These are phyloP conservation scores for Crotalaria pallida DNA, from an alignment of 306 rosid species.

Conservation along the genomic window DNA sequence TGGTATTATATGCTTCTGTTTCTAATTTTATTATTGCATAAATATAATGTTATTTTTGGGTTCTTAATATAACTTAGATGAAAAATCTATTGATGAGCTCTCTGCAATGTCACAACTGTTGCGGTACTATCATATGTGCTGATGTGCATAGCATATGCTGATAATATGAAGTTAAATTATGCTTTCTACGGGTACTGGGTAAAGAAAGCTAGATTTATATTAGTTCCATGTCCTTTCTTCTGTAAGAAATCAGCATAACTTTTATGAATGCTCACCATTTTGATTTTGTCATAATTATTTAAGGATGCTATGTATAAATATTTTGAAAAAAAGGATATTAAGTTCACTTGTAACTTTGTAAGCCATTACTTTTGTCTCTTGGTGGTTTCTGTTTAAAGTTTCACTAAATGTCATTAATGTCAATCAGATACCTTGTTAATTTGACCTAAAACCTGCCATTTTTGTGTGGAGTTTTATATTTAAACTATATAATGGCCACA, in stretches of 20 bases:
- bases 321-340: background rate
- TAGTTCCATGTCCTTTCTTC: constrained; percentile 13
- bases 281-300: background rate
- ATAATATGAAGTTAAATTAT: background rate
- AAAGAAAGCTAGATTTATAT: background rate
- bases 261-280: background rate
- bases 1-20: constrained; percentile 45
- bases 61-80: constrained; percentile 14
- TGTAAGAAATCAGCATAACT: constrained; percentile 9
- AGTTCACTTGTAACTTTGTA: constrained; percentile 9
- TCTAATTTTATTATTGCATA: constrained; percentile 4
- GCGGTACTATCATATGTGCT: background rate
- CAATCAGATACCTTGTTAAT: background rate
- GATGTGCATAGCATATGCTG: background rate
- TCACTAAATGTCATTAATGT: background rate
- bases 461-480: constrained; percentile 3
- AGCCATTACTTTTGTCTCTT: background rate
- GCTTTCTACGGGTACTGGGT: constrained; percentile 1
- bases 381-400: constrained; percentile 17
- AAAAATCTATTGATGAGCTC: constrained; percentile 1
- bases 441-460: constrained; percentile 1
- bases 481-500: constrained; percentile 29
- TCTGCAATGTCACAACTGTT: constrained; percentile 9
- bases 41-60: background rate
- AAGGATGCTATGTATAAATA: background rate